Evolutionary conservation across 164 flowering plant species (phyloP).

Genomic region (Macadamia tetraphylla): DNA sequence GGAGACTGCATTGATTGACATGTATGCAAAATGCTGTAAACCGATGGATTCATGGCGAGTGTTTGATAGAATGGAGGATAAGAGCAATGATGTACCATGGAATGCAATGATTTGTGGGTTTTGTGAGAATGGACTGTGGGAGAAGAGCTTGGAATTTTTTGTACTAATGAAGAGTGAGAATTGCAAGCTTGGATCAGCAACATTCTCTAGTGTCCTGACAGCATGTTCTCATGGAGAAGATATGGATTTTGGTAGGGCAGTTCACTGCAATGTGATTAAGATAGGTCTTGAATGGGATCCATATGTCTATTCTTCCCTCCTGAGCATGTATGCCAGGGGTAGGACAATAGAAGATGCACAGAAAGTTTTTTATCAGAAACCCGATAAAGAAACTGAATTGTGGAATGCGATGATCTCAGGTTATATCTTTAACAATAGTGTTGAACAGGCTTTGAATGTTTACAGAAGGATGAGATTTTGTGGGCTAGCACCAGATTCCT

Average conservation of each 20-base stretch:
- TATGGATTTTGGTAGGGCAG: constrained; percentile 32
- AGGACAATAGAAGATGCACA: constrained; percentile 29
- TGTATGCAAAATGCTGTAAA: constrained; percentile 37
- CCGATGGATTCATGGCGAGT: constrained; percentile 31
- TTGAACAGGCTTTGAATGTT: constrained; percentile 31
- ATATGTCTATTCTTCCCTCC: constrained; percentile 44
- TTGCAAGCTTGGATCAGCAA: constrained; percentile 27
- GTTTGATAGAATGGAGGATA: constrained; percentile 35
- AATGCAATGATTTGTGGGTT: constrained; percentile 61
- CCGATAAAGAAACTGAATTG: constrained; percentile 27
- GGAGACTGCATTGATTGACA: constrained; percentile 45
- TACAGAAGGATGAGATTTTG: constrained; percentile 30
- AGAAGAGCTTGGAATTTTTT: constrained; percentile 40
- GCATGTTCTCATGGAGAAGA: constrained; percentile 40
- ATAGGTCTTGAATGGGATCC: constrained; percentile 38
- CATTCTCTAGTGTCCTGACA: constrained; percentile 39
- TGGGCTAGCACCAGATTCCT: constrained; percentile 27
- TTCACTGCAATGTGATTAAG: constrained; percentile 51
- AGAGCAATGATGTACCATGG: constrained; percentile 39
- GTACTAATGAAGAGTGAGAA: constrained; percentile 27
- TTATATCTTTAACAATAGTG: constrained; percentile 23
- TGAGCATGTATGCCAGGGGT: constrained; percentile 51
- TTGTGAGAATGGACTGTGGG: constrained; percentile 43
- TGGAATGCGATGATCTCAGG: constrained; percentile 62
- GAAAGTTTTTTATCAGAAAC: constrained; percentile 23